These are phyloP conservation scores for Cyclocybe cylindracea DNA, from an alignment of 768 basidiomycete species.

Conservation along the genomic window DNA sequence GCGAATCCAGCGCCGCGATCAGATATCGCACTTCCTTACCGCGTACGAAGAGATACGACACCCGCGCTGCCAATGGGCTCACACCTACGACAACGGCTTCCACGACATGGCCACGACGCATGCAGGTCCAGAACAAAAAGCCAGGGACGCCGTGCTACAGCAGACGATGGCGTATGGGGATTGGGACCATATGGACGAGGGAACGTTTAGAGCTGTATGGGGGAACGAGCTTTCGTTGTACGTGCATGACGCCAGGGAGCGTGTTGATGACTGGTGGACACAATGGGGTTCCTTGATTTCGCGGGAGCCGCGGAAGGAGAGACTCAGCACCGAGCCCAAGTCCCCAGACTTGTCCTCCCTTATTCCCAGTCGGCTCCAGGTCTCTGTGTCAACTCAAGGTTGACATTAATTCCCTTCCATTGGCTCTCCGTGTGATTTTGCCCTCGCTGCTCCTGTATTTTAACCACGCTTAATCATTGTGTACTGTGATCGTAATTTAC, in stretches of 20 bases:
- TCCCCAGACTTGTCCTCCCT: too few relatives aligned
- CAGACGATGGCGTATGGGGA: conserved; percentile 33
- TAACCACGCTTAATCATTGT: too few relatives aligned
- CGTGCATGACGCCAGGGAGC: conserved; percentile 53
- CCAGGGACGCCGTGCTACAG: conserved; percentile 42
- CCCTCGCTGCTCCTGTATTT: too few relatives aligned
- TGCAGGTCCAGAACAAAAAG: conserved; percentile 40
- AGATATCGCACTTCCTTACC: conserved; percentile 49
- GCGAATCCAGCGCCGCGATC: conserved; percentile 42
- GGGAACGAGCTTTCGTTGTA: conserved; percentile 53
- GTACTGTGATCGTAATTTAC: too few relatives aligned
- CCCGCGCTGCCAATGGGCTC: conserved; percentile 41
- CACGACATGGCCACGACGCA: conserved; percentile 44
- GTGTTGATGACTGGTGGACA: conserved; percentile 68
- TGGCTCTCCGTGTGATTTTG: too few relatives aligned
- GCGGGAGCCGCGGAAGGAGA: neutral
- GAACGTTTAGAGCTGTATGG: conserved; percentile 47
- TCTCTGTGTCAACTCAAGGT: too few relatives aligned
- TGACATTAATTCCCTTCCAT: too few relatives aligned
- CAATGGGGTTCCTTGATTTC: conserved; percentile 35
- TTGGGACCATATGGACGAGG: conserved; percentile 48
- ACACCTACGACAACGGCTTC: conserved; percentile 44
- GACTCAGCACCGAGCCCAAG: too few relatives aligned
- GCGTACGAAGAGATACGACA: conserved; percentile 61
- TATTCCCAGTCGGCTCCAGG: too few relatives aligned